Conservation (phyloP, 1,284 basidiomycete genomes). For the Fomitopsis schrenkii region DNA sequence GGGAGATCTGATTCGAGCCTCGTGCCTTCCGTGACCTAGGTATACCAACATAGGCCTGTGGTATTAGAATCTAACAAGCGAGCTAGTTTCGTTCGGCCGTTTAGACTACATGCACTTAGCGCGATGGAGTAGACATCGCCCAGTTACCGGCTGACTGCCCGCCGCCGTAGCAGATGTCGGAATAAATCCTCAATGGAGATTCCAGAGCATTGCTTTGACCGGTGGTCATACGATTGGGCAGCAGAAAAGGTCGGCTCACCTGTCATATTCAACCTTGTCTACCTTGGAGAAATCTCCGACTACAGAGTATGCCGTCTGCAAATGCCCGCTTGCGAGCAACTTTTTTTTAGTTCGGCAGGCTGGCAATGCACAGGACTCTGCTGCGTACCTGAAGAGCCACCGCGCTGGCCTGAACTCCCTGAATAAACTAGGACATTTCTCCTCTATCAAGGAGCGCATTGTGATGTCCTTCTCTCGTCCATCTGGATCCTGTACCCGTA, state of each 20-base stretch:
- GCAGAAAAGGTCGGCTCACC: slow-evolving; percentile 37
- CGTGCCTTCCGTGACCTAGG: too few relatives aligned
- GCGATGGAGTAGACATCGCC: too few relatives aligned
- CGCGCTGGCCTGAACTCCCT: slow-evolving; percentile 54
- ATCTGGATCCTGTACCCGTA: neutral
- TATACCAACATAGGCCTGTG: too few relatives aligned
- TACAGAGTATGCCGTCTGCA: slow-evolving; percentile 69
- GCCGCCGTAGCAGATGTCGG: too few relatives aligned
- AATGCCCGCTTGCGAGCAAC: slow-evolving; percentile 49
- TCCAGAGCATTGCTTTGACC: too few relatives aligned
- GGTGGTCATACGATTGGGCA: neutral
- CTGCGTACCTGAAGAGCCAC: slow-evolving; percentile 47
- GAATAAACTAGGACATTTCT: slow-evolving; percentile 54
- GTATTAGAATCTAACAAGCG: too few relatives aligned
- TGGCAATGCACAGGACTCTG: neutral
- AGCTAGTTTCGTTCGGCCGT: too few relatives aligned
- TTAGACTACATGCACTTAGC: too few relatives aligned
- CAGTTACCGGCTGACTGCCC: too few relatives aligned
- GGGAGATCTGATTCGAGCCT: too few relatives aligned
- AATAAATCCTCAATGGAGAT: too few relatives aligned
- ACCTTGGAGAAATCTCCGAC: slow-evolving; percentile 70
- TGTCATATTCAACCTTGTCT: slow-evolving; percentile 68
- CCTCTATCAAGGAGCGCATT: slow-evolving; percentile 39
- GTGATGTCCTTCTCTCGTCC: neutral
- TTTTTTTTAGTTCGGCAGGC: neutral